Conservation (phyloP, 345 rosid species). For the Populus ilicifolia region DNA sequence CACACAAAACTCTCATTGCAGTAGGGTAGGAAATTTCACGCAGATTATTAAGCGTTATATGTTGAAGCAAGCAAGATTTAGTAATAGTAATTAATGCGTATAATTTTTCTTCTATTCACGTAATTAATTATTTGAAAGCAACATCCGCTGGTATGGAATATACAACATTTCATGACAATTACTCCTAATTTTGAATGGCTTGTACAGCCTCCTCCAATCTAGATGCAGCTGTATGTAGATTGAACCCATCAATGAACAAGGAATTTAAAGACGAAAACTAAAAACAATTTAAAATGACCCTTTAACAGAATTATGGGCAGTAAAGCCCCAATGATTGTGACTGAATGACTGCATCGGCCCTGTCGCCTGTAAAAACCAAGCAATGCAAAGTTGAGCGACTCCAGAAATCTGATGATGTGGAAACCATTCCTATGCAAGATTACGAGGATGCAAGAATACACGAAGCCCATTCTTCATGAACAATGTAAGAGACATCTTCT, state of each 20-base stretch:
- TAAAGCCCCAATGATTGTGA: background rate
- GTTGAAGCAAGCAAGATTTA: background rate
- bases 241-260: constrained; percentile 14
- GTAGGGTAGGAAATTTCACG: background rate
- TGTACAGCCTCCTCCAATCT: background rate
- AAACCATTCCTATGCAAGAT: constrained; percentile 10
- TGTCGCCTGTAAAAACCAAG: background rate
- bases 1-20: background rate
- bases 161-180: constrained; percentile 19
- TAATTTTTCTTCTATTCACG: constrained; percentile 20
- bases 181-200: constrained; percentile 8
- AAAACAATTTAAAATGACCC: constrained; percentile 4
- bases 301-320: background rate
- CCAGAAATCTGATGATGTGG: background rate
- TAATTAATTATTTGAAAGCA: constrained; percentile 20
- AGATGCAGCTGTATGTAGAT: constrained; percentile 7
- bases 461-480: constrained; percentile 87
- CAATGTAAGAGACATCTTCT: constrained; percentile 89
- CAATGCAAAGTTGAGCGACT: background rate
- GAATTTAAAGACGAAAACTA: constrained; percentile 25
- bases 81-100: background rate
- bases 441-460: constrained; percentile 71
- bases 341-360: constrained; percentile 4
- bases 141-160: constrained; percentile 10
- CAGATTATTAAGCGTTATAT: background rate